Conservation (phyloP, 768 basidiomycete genomes). For the Paxillus involutus region DNA sequence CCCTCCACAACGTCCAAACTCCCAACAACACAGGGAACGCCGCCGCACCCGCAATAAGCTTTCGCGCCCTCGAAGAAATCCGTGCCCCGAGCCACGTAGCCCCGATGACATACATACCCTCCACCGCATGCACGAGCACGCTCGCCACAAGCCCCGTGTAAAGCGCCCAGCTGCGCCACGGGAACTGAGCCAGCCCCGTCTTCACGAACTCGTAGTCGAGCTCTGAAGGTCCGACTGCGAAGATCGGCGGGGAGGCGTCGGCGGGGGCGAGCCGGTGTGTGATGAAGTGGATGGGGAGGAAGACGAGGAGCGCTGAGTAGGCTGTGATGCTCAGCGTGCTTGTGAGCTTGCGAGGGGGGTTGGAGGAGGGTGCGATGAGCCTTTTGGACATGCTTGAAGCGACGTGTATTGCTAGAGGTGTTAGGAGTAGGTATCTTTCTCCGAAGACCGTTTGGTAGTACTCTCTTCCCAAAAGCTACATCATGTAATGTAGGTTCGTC, state of each 20-base stretch:
- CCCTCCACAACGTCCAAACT: constrained; percentile 49
- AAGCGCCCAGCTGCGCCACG: constrained; percentile 56
- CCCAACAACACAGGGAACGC: constrained; percentile 58
- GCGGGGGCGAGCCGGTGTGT: constrained; percentile 63
- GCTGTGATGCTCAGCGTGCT: constrained; percentile 59
- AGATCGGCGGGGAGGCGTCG: constrained; percentile 37
- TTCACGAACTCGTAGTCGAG: constrained; percentile 86
- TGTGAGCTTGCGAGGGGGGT: constrained; percentile 35
- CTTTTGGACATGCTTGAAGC: constrained; percentile 61
- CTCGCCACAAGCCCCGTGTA: constrained; percentile 63
- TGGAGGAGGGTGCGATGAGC: constrained; percentile 40
- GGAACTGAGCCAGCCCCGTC: constrained; percentile 61
- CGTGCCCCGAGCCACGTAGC: constrained; percentile 38
- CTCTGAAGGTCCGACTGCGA: constrained; percentile 65
- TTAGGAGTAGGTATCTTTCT: constrained; percentile 67
- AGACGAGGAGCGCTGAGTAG: constrained; percentile 53
- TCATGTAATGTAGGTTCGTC: too few species aligned
- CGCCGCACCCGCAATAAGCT: constrained; percentile 33
- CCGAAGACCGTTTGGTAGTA: constrained; percentile 77
- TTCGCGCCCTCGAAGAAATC: constrained; percentile 36
- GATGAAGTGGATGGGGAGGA: constrained; percentile 69
- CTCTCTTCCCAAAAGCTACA: constrained; percentile 78
- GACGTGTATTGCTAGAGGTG: constrained; percentile 66
- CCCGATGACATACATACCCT: constrained; percentile 59
- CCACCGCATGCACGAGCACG: constrained; percentile 58